Base-by-base conservation (phyloP, 2,329 filamentous ascomycete species). In the Cylindrodendrum hubeiense region DNA sequence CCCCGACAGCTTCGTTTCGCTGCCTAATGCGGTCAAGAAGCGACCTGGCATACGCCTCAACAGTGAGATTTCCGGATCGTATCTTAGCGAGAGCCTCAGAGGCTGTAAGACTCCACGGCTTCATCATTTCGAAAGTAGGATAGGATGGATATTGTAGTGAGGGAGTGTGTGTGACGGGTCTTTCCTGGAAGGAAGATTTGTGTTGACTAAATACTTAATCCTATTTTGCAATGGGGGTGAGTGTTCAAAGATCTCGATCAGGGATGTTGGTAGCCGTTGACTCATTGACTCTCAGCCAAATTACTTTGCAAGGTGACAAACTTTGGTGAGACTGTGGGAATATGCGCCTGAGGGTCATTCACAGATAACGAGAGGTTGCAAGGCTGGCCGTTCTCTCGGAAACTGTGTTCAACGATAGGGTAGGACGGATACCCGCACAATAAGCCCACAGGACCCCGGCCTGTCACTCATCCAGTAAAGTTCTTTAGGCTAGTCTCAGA, bases 31-130 rank as follows among this genome's bases (percentile, higher is more conserved):
- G 82, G 0, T 73, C 61, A 7, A 88, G 79, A 0, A 88, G 76
- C 0, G 85, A 84, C 19, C 73, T 75, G 3, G 83, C 85, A 67
- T 87, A 88, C 6, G 80, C 73, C 68, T 85, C 81, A 0, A 88
- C 83, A 1, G 83, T 85, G 3, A 88, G 72, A 2, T 80, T 75
- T 12, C 81, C 82, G 12, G 74, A 71, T 39, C 75, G 77, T 52
- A 86, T 79, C 28, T 78, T 76, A 8, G 76, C 69, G 8, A 82
- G 68, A 1, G 76, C 81, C 70, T 86, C 74, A 2, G 78, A 80
- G n/a, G 85, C 86, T 2, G 82, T 86, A 7, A 78, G 63, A 8
- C 59, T 60, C 68, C 74, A 76, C 8, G 61, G 65, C 49, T 74
- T 50, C 26, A 56, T 49, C 34, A 26, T 49, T 41, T 54, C 21